Evolutionary conservation across 257 asterid genomes (phyloP).

Genomic region (Capsicum rhomboideum): DNA sequence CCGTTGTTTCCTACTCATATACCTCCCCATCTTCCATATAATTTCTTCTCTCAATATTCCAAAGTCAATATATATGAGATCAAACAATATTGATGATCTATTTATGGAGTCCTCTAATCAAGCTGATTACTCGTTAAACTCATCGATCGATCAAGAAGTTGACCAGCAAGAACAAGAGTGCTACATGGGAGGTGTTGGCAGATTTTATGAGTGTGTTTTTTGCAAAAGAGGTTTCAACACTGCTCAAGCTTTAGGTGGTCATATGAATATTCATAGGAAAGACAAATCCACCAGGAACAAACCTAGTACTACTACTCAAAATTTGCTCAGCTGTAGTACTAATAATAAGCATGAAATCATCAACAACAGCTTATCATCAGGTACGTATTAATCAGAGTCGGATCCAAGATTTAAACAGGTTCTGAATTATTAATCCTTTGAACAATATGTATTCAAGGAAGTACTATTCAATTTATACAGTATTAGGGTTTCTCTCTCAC

Average conservation of each 20-base stretch:
- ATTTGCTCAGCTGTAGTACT: neutral
- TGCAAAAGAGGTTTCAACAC: slow-evolving; percentile 79
- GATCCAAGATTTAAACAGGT: neutral
- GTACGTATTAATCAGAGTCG: neutral
- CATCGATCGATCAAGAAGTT: slow-evolving; percentile 5
- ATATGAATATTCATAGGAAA: slow-evolving; percentile 77
- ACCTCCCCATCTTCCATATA: neutral
- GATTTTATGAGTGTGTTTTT: slow-evolving; percentile 66
- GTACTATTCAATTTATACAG: neutral
- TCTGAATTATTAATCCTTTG: neutral
- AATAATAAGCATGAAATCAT: neutral
- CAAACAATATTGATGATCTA: neutral
- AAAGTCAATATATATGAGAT: neutral
- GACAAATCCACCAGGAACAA: slow-evolving; percentile 31
- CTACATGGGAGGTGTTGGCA: slow-evolving; percentile 30
- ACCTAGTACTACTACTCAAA: slow-evolving; percentile 4
- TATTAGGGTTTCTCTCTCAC: neutral
- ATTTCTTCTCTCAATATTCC: neutral
- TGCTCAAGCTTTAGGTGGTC: slow-evolving; percentile 86
- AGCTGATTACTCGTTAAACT: slow-evolving; percentile 17
- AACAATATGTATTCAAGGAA: neutral
- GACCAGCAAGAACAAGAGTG: slow-evolving; percentile 1
- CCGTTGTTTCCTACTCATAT: neutral
- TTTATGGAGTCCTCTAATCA: slow-evolving; percentile 23
- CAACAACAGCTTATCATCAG: slow-evolving; percentile 4